Base-by-base conservation (phyloP, 2,329 filamentous ascomycete species). In the Monosporascus cannonballus region DNA sequence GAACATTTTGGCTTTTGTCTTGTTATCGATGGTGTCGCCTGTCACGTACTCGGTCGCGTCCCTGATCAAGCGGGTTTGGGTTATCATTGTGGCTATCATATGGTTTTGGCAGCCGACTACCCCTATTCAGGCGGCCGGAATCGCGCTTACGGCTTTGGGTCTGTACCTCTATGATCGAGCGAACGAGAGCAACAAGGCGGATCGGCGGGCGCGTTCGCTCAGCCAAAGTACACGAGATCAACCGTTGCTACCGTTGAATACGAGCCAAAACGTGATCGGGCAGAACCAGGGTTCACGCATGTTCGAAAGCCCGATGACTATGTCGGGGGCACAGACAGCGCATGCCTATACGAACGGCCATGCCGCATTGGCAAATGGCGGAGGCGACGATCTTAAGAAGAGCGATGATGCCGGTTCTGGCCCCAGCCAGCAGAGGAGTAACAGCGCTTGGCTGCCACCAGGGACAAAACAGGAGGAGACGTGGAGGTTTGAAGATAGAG, bases 41-140 rank as follows among this genome's bases (percentile, higher is more conserved):
- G 94, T 99, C 38, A 97, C 94, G 0, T 99, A 99, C 74, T 96
- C 90, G 0, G 93, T 99, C 38, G 94, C 94, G 37, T 95, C 89
- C 52, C 77, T 99, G 56, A 94, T 99, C 71, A 99, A 99, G 74
- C 87, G 94, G 48, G 94, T 99, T 14, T 96, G 96, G 66, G 93
- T 99, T 64, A 96, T 99, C 62, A 83, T 94, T 54, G 87, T 96
- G 61, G 91, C 94, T 6, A 93, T 99, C 56, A 74, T 97, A 60
- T 99, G 94, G 94, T 99, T 97, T 72, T 87, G 90, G 58, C 96
- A 86, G 69, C 83, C 87, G 1, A 96, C 94, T 34, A 96, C 90
- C 5, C 79, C 77, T 17, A 70, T 95, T 17, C 94, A 99, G 70
- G 90, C 84, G 1, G 77, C 88, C 42, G 94, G 94, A 17, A 96